phyloP scores from a whole-genome alignment of 148 eudicot species.

The Arctostaphylos glauca region DNA sequence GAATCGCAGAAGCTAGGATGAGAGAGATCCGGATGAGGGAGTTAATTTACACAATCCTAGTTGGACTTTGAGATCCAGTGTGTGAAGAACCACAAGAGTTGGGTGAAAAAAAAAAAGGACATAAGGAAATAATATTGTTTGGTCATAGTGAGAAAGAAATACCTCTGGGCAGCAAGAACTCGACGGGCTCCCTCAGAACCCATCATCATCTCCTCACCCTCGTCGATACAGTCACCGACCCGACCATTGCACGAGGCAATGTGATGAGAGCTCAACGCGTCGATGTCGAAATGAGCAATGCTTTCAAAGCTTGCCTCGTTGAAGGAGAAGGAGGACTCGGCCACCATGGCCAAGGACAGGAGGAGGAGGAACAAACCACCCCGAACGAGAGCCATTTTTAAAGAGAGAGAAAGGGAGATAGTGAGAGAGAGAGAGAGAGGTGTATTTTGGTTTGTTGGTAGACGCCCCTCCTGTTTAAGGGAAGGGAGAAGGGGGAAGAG shows the following conservation, averaged over 20 bases:
- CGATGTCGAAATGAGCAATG: not conserved
- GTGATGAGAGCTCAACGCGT: not conserved
- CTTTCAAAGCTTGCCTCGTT: not conserved
- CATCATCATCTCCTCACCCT: constrained; percentile 24
- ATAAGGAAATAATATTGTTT: too few species aligned
- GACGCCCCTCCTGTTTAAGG: constrained; percentile 5
- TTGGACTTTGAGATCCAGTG: too few species aligned
- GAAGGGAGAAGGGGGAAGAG: not conserved
- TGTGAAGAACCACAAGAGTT: too few species aligned
- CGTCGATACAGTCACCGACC: constrained; percentile 15
- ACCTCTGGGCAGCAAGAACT: constrained; percentile 4
- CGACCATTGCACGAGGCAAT: constrained; percentile 1
- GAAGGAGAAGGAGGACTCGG: not conserved
- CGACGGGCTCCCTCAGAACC: constrained; percentile 19
- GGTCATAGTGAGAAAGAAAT: not conserved
- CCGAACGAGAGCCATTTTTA: constrained; percentile 10
- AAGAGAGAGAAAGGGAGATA: not conserved
- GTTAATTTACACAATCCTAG: too few species aligned
- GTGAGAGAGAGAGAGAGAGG: not conserved
- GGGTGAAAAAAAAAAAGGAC: too few species aligned
- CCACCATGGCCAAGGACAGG: constrained; percentile 1
- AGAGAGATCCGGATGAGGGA: too few species aligned
- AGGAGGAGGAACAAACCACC: constrained; percentile 7
- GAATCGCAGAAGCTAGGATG: too few species aligned
- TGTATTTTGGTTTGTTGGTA: not conserved